Evolutionary conservation across 2,329 filamentous ascomycete species (phyloP), one percentile per base, ranked within the genome.

Genomic region (Alternaria gansuensis): DNA sequence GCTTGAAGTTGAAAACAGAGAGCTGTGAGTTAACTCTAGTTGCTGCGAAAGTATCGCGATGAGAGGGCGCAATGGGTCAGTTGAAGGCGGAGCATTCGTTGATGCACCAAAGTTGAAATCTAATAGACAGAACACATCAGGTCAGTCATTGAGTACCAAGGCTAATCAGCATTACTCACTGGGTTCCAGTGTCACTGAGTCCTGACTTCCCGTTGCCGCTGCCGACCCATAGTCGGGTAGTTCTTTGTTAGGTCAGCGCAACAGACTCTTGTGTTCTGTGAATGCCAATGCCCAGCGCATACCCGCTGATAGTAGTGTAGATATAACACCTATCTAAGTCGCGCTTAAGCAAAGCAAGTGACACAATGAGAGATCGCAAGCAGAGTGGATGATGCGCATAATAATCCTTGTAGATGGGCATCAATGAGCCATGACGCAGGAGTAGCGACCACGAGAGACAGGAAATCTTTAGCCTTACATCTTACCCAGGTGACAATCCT

Each of bases 281-380:
- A 63, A 62, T 43, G 41, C 11, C n/a, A 44, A 53, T 4, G 29
- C 26, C 54, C 50, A 23, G 46, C 34, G 51, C 69, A 51, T 72
- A 74, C 70, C 61, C 60, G 59, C 60, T 58, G 65, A 65, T 50
- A 60, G 58, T 45, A 64, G 51, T 40, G 67, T 59, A 54, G 61
- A 61, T 41, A 57, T 55, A 57, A 58, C 54, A 41, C 59, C 58
- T 28, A 60, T 33, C 61, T 62, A 71, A 62, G 60, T 59, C 54
- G 60, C 53, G 59, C 60, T 68, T 50, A 70, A 45, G 51, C 58
- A 73, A 40, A 73, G 36, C 54, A 65, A 61, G 31, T 58, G 63
- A 52, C 56, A 67, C 46, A 69, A 61, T 13, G 49, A 63, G 31
- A 48, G 45, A 48, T 51, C 41, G 29, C 54, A 46, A 45, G 45